Base-by-base conservation (phyloP, 2,329 filamentous ascomycete genomes). In the Fusarium tricinctum region DNA sequence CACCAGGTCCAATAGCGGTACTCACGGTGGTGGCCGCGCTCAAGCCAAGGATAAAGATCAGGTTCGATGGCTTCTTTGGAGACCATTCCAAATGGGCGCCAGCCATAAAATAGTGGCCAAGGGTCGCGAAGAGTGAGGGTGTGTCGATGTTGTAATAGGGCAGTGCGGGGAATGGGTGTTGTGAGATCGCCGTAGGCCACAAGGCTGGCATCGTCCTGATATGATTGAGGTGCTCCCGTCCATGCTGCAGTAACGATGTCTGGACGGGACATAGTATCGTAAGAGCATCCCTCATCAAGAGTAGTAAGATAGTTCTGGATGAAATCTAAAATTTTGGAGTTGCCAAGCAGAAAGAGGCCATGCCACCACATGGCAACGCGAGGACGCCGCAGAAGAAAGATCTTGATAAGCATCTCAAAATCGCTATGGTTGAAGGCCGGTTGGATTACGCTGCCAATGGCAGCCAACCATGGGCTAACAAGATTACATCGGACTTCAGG, bases 401-500 rank as follows among this genome's bases (percentile, higher is more conserved):
- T 47, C 23, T 72, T 73, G 39, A 62, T 63, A 6, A 76, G 60
- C 45, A 69, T 60, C 38, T 73, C 69, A 8, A 72, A 67, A 42
- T 76, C 73, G 20, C 55, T 49, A 19, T 53, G 26, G 13, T 71
- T 51, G 14, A 76, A 47, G 23, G 70, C 60, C 3, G 70, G 74
- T 28, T 55, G 40, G 22, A 76, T 60, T 40, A 74, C 69, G 42
- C 57, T 68, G 19, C 52, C 52, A 28, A 75, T 73, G 15, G 70
- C 66, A 32, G 60, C 65, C 10, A 77, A 35, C 75, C 75, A 77
- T 13, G 75, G 74, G 40, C 71, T 74, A n/a, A 74, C 75, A 3
- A 76, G 66, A 40, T 76, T 76, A 49, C 75, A 77, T 20, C 69
- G 63, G 15, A 77, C 63, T n/a, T 70, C 69, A 9, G 75, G 75